Conservation (phyloP, 1,139 yeast species). For the Torulaspora globosa region DNA sequence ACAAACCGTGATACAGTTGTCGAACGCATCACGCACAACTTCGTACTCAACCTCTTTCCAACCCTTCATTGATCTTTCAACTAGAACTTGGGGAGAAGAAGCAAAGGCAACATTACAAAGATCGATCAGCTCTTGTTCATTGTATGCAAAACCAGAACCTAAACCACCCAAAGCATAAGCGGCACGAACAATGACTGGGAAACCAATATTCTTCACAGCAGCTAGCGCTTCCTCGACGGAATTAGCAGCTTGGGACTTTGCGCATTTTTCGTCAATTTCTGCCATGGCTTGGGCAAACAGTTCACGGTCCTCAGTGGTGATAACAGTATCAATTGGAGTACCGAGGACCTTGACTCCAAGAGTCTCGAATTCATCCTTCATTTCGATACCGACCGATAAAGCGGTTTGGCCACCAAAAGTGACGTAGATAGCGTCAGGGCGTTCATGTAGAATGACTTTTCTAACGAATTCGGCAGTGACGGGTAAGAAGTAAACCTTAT, state of each 20-base stretch:
- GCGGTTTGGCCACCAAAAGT: conserved; percentile 99
- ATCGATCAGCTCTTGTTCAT: conserved; percentile 74
- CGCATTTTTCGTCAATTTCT: conserved; percentile 91
- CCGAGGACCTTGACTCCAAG: conserved; percentile 95
- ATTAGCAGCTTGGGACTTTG: conserved; percentile 82
- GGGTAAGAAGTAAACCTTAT: conserved; percentile 94
- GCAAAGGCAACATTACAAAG: conserved; percentile 92
- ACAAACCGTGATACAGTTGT: conserved; percentile 98
- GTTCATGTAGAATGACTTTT: conserved; percentile 88
- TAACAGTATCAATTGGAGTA: conserved; percentile 92
- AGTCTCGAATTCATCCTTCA: conserved; percentile 89
- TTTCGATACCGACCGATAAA: conserved; percentile 86
- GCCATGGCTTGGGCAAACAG: conserved; percentile 92
- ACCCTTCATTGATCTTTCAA: conserved; percentile 96
- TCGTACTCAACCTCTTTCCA: conserved; percentile 99
- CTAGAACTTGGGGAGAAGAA: conserved; percentile 90
- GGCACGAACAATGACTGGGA: conserved; percentile 96
- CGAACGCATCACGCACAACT: conserved; percentile 96
- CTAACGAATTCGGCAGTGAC: conserved; percentile 95
- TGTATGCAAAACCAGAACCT: conserved; percentile 97
- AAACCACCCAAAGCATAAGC: conserved; percentile 97
- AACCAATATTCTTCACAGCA: conserved; percentile 85
- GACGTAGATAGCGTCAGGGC: conserved; percentile 94
- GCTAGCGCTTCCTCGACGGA: conserved; percentile 72
- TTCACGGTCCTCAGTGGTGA: conserved; percentile 97